Base-by-base conservation (phyloP, 495 filamentous ascomycete genomes). In the Copromyces sp. region DNA sequence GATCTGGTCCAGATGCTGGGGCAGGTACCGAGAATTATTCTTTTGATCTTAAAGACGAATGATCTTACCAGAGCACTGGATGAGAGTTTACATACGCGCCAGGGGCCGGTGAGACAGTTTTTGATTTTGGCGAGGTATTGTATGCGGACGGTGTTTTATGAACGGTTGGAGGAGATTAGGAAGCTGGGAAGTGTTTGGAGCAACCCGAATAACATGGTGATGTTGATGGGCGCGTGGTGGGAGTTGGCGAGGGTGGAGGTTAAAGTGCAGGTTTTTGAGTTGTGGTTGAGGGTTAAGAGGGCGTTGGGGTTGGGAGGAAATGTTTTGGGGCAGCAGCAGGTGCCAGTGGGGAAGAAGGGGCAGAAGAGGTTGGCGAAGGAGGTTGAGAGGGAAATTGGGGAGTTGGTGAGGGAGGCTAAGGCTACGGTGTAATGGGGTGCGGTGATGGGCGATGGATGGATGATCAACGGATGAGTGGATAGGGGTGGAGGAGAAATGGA, bases 1-100 rank as follows among this genome's bases (percentile, higher is more conserved):
- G 89, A 97, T 70, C 83, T 99, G 11, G 92, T 99, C 11, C 92
- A 95, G 72, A 84, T 99, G 76, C 86, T 99, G 9, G 92, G 93
- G 39, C 89, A 93, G 74, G 94, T 99, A 3, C 96, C 96, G 6
- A 84, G 93, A 14, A 91, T 98, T 72, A 96, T 99, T 45, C 86
- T 99, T 17, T 84, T 99, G 6, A 98, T 99, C 75, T 86, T 99
- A 70, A 99, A 99, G 83, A 99, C 96, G 2, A 99, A 99, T 79
- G 96, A 99, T 81, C 83, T 99, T 47, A 99, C 95, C 38, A 90
- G 96, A 73, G 95, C 91, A 74, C 87, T 99, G 39, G 96, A 99
- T 76, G 96, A 98, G 81, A 94, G 90, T 81, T 86, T 99, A 16
- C 93, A 97, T 71, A 98, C 95, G 24, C 86, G 91, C 12, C 90